Base-by-base conservation (phyloP, 1,284 basidiomycete genomes). In the Flammula alnicola region DNA sequence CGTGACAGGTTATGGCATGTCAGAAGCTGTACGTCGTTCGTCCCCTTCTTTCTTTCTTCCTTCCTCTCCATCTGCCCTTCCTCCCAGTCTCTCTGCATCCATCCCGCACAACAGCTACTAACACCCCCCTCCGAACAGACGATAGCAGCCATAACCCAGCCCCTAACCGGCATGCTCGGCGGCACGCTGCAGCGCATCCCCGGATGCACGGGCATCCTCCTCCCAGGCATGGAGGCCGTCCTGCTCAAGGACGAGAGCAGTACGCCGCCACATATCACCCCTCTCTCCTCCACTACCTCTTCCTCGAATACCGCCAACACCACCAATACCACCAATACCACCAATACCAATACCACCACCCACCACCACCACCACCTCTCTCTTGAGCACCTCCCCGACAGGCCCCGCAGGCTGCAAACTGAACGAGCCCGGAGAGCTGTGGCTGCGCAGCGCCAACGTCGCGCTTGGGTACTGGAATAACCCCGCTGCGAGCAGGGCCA, bases 401-500 rank as follows among this genome's bases (percentile, higher is more conserved):
- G 74, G 67, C 11, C 16, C 30, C n/a, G 47, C 32, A 3, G 55
- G 53, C n/a, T 47, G 52, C 38, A 53, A 41, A 12, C 50, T 75
- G 6, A 73, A 78, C 52, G 86, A 89, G 61, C 69, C 78, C 0
- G 89, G 88, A 0, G 86, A 91, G 57, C 67, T 91, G 3, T 80
- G 77, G 66, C 59, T 90, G 7, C 72, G 71, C 37, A 78, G 82
- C 17, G 63, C 49, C 0, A 84, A 79, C 55, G 63, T 87, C 37
- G 77, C 79, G 0, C 60, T 81, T 1, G 88, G 88, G 0, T 91
- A 91, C 63, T 88, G 78, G 79, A 77, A 80, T 36, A 85, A 91
- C 62, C 77, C 80, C 47, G 72, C 78, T 52, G 84, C 86, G 0
- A 88, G 81, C 9, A 69, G 70, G 44, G 80, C 82, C 57, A 82